Evolutionary conservation across 257 asterid species (phyloP).

Genomic region (Hygrophila difformis): DNA sequence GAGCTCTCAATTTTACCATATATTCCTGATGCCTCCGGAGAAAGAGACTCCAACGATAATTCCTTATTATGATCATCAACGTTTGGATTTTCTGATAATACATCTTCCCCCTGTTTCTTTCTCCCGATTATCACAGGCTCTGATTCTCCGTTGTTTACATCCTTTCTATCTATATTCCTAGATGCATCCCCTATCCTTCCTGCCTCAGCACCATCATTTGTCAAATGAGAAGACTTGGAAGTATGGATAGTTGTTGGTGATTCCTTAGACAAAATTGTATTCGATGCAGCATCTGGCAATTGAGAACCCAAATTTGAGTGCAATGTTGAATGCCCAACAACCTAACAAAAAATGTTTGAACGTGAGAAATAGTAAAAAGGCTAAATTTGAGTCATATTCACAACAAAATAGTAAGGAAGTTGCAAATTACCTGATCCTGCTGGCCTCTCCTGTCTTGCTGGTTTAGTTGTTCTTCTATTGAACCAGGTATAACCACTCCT

Average conservation of each 20-base stretch:
- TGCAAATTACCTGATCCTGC: slow-evolving; percentile 41
- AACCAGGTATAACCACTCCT: slow-evolving; percentile 22
- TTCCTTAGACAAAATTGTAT: slow-evolving; percentile 22
- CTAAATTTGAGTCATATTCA: not conserved
- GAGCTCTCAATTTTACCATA: not conserved
- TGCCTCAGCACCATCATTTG: slow-evolving; percentile 9
- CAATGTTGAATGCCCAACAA: slow-evolving; percentile 19
- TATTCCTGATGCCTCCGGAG: no score
- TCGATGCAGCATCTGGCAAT: slow-evolving; percentile 20
- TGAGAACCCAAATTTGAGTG: slow-evolving; percentile 28
- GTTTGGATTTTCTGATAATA: slow-evolving; percentile 18
- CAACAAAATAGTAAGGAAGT: slow-evolving; percentile 15
- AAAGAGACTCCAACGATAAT: no score
- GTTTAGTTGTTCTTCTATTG: slow-evolving; percentile 24
- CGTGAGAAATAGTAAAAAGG: not conserved
- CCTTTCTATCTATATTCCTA: slow-evolving; percentile 13
- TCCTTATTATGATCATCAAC: not conserved
- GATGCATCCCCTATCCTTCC: slow-evolving; percentile 17
- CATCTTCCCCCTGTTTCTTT: slow-evolving; percentile 14
- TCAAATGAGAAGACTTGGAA: slow-evolving; percentile 16
- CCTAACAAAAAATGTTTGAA: slow-evolving; percentile 32
- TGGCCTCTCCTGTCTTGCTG: slow-evolving; percentile 13
- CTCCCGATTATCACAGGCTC: slow-evolving; percentile 17
- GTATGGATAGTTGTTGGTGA: slow-evolving; percentile 18
- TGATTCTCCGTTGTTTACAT: slow-evolving; percentile 18